Evolutionary conservation across 2,329 filamentous ascomycete species (phyloP), one percentile per base, ranked within the genome.

Genomic region (Fusarium sp.): DNA sequence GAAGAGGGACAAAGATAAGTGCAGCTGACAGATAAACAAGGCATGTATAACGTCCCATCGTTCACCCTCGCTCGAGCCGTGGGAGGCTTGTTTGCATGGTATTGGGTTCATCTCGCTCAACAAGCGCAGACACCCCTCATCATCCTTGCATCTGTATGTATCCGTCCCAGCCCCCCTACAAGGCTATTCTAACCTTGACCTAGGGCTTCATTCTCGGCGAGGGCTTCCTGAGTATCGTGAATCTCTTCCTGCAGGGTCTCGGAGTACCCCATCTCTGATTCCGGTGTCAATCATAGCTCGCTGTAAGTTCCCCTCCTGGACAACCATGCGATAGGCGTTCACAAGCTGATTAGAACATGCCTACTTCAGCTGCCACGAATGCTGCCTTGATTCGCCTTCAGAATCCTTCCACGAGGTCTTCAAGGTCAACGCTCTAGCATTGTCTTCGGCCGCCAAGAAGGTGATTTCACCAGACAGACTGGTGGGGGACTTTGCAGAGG

Each of bases 31-130:
- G 45, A 48, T n/a, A 31, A 56, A 57, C 35, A 65, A 92, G 93
- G 97, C 58, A 99, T 99, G 91, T 99, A 98, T 84, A 99, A 98
- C 78, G 95, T 96, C 1, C 97, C 97, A 0, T 97, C 95, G 0
- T 99, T 99, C 81, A 99, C 97, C 0, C 86, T 99, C 41, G 95
- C 97, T 1, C 88, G 97, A 71, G 94, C 95, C 0, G 90, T 94
- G 11, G 97, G 97, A 4, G 97, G 97, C 0, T 57, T 91, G 9
- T 76, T 89, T 31, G 92, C 91, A 73, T 95, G 93, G 88, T 97
- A 93, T 84, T 98, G 95, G 95, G 87, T 85, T 85, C 81, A 80
- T 84, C 82, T 80, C 83, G 81, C 81, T 85, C 78, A 83, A 84
- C 79, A 84, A 86, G 78, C 84, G 10, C 93, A 92, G 78, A 95